phyloP scores from a whole-genome alignment of 139 green algal genomes.

The Astrephomene gubernaculifera region DNA sequence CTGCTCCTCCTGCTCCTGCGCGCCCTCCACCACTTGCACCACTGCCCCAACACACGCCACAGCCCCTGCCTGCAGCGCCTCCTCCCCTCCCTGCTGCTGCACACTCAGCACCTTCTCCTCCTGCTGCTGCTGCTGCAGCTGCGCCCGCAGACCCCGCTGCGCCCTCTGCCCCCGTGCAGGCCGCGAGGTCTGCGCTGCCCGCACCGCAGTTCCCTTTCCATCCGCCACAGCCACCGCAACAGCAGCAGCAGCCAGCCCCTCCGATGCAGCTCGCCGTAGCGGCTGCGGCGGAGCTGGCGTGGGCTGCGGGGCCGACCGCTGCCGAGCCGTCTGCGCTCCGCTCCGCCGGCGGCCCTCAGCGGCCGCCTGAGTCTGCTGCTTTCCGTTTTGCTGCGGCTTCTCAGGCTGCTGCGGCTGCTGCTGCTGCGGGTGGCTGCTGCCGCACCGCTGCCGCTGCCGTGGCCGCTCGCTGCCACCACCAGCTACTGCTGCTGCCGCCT shows the following conservation, averaged over 20 bases:
- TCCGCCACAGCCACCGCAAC: background rate
- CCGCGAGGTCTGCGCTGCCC: too few species aligned
- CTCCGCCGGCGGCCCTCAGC: too few species aligned
- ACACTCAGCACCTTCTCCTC: background rate
- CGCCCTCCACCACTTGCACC: too few species aligned
- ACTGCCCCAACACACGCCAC: too few species aligned
- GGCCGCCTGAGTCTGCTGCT: too few species aligned
- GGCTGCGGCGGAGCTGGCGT: too few species aligned
- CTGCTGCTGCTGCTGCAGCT: background rate
- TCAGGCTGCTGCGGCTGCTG: constrained; percentile 3
- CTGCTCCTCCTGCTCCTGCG: background rate
- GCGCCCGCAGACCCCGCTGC: background rate
- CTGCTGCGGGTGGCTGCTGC: background rate
- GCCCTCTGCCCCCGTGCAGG: too few species aligned
- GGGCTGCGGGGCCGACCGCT: too few species aligned
- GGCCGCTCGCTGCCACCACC: background rate
- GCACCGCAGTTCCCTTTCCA: too few species aligned
- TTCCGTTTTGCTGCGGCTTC: background rate
- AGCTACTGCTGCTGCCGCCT: background rate
- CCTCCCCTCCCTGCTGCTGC: background rate
- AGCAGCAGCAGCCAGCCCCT: background rate
- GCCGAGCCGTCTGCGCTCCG: too few species aligned
- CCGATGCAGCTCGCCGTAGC: background rate
- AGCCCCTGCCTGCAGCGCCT: background rate
- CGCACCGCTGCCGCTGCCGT: background rate